phyloP scores from a whole-genome alignment of 2,329 filamentous ascomycete species.

The Alternaria longipes region DNA sequence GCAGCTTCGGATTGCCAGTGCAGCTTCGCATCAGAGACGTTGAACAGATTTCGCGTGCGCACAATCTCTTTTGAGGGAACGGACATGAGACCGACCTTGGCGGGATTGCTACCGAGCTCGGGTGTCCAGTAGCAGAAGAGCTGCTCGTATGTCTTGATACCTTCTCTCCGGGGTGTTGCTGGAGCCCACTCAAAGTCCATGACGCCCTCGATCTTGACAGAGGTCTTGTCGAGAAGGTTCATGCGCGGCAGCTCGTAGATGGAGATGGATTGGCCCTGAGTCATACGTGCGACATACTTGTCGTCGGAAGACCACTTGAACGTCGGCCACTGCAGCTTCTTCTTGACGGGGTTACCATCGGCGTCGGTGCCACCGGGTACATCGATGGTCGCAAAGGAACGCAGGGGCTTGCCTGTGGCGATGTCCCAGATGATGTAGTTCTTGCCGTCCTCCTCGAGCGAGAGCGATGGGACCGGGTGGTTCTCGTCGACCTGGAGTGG shows the following conservation, averaged over 20 bases:
- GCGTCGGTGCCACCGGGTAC: slow-evolving; percentile 70
- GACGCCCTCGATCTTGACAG: slow-evolving; percentile 95
- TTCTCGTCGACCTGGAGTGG: slow-evolving; percentile 93
- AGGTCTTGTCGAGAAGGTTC: slow-evolving; percentile 88
- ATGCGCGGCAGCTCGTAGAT: slow-evolving; percentile 90
- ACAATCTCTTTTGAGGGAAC: slow-evolving; percentile 94
- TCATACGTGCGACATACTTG: slow-evolving; percentile 94
- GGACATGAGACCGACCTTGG: slow-evolving; percentile 96
- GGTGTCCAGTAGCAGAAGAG: slow-evolving; percentile 99
- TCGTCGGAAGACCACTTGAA: slow-evolving; percentile 99
- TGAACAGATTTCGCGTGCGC: slow-evolving; percentile 95
- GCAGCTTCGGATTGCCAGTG: slow-evolving; percentile 97
- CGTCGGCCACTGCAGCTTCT: slow-evolving; percentile 96
- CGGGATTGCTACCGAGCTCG: slow-evolving; percentile 96
- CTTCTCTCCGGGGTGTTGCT: slow-evolving; percentile 79
- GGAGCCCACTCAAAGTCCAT: slow-evolving; percentile 99
- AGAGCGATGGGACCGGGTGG: slow-evolving; percentile 77
- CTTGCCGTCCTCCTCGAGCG: slow-evolving; percentile 92
- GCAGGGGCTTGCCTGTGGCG: slow-evolving; percentile 84
- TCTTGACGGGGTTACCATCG: slow-evolving; percentile 75
- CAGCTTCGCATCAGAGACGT: slow-evolving; percentile 94
- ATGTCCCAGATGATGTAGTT: slow-evolving; percentile 99
- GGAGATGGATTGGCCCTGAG: slow-evolving; percentile 86
- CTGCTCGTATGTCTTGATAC: slow-evolving; percentile 92
- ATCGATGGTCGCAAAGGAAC: slow-evolving; percentile 93